Evolutionary conservation across 257 asterid genomes (phyloP), one percentile per base, ranked within the genome.

Genomic region (Ocimum tenuiflorum): DNA sequence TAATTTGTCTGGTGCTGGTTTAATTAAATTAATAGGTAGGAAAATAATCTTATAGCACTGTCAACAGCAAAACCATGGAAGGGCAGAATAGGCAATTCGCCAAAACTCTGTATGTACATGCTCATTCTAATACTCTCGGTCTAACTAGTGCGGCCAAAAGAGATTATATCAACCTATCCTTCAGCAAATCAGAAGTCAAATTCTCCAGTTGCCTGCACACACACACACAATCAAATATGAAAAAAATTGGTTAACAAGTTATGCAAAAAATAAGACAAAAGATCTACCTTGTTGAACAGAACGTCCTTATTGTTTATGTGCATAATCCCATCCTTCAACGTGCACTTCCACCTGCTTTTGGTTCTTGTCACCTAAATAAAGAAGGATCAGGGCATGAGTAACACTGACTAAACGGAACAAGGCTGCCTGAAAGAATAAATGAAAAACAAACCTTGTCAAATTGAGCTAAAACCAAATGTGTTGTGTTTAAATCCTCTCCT

Each of bases 311-410:
- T 83, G 71, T 88, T 88, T 82, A 91, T 86, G 83, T 86, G 98
- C 98, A 91, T 91, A 60, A 91, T 85, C 51, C 98, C 98, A 72
- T 87, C 89, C 86, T 88, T 88, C 71, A 91, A 72, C 23, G 85
- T 83, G 90, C 96, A 91, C 47, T 91, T 91, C 98, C 98, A 91
- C 88, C 85, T 82, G 88, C 95, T 91, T 88, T 91, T 91, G 70
- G 98, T 89, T 61, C 98, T 88, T 8, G 98, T 91, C 66, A 91
- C 98, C 96, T 91, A 52, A 57, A 67, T 20, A 58, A 65, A 59
- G 27, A 74, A 72, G 31, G 18, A 10, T 19, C 18, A 36, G 11
- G 33, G 41, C 33, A 42, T 27, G 23, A 70, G 59, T 7, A 27
- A 10, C 57, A 53, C 17, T 60, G 8, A 13, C 6, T 13, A 39